Base-by-base conservation (phyloP, 2,329 filamentous ascomycete genomes). In the Colletotrichum trifolii region DNA sequence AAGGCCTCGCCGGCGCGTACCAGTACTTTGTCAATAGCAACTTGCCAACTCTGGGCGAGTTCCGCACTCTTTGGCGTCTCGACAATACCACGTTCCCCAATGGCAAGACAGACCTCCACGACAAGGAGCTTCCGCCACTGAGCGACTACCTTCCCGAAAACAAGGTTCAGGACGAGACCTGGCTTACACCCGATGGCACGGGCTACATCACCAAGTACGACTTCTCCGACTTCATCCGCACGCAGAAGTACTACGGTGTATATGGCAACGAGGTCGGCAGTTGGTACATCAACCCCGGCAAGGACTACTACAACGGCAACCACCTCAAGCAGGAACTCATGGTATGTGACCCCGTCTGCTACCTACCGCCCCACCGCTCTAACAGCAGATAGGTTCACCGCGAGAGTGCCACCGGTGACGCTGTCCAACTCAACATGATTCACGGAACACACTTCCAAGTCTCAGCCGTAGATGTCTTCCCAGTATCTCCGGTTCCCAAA, bases 101-200 rank as follows among this genome's bases (percentile, higher is more conserved):
- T 53, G 83, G 81, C 1, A 75, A 77, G 43, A 85, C 80, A 0
- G 77, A 79, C 46, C 70, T 81, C 34, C 81, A 79, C 36, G 81
- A 85, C 60, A 82, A 78, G 25, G 68, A 72, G 1, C 73, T 85
- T 7, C 83, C 83, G 0, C 71, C 78, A 0, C 72, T 84, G 7
- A 70, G 73, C 2, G 78, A 83, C 45, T 83, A 84, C 61, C 61
- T 74, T 4, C 72, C 69, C 6, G 76, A 77, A 10, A 83, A 79
- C 11, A 84, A 84, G 48, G 80, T 85, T 4, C 82, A 85, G 68
- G 83, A 85, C 71, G 82, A 85, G 73, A 85, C 83, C 1, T 85
- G 82, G 82, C 75, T 80, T 55, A 78, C 74, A 35, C 75, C 52
- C 1, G 15, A 57, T 3, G 58, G 58, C 11, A 11, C 4, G 75